A percentile compares a stretch with the other conserved stretches of the same genome.
These are phyloP conservation scores for Malania oleifera DNA, from an alignment of 164 flowering plant genomes.

Conservation along the genomic window DNA sequence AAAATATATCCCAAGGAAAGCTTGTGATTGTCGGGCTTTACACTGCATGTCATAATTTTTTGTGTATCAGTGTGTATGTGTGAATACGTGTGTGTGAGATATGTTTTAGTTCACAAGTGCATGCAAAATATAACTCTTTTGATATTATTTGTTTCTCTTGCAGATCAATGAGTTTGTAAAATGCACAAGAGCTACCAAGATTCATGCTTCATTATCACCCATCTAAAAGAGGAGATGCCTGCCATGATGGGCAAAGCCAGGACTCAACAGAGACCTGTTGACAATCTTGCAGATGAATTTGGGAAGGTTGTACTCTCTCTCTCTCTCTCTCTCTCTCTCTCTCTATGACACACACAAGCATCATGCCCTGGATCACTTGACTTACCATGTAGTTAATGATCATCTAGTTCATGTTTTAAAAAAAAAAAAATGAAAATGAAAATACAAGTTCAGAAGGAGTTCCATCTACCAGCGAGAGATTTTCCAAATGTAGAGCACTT, in stretches of 20 bases:
- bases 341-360: no score
- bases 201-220: constrained; percentile 92
- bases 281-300: constrained; percentile 79
- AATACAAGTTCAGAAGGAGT: constrained; percentile 72
- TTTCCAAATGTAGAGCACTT: constrained; percentile 88
- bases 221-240: constrained; percentile 95
- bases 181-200: constrained; percentile 97
- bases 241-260: constrained; percentile 91
- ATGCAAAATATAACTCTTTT: no score
- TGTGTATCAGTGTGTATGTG: no score
- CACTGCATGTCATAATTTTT: neutral
- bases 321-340: constrained; percentile 12
- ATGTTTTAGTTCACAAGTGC: no score
- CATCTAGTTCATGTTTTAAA: neutral
- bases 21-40: constrained; percentile 77
- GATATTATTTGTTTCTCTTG: constrained; percentile 9
- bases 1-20: constrained; percentile 91
- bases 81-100: no score
- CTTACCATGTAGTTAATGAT: neutral
- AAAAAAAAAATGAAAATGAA: neutral
- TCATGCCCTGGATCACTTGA: no score
- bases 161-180: constrained; percentile 98
- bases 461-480: constrained; percentile 76
- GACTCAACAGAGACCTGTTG: constrained; percentile 74
- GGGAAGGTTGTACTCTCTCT: constrained; percentile 55